phyloP scores from a whole-genome alignment of 225 moss, liverwort and hornwort species.

The Bryum argenteum region DNA sequence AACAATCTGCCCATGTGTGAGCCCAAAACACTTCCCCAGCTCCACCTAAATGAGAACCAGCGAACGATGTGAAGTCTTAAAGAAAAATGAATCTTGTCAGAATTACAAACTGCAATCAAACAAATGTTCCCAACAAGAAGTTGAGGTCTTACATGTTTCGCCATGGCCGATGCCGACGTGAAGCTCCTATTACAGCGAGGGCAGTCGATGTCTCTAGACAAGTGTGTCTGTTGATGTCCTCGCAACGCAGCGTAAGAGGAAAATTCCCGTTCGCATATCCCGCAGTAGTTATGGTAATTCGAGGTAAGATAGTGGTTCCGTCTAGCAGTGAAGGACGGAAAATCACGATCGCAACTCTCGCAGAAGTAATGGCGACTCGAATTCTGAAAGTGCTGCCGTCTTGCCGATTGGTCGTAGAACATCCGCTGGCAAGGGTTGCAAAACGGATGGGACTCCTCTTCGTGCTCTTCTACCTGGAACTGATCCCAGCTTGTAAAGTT shows the following conservation, averaged over 20 bases:
- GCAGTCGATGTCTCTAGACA: constrained; percentile 31
- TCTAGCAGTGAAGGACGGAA: constrained; percentile 6
- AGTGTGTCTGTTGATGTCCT: constrained; percentile 34
- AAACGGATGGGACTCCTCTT: constrained; percentile 29
- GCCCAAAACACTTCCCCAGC: constrained; percentile 33
- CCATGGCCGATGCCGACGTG: constrained; percentile 34
- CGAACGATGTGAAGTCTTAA: background rate
- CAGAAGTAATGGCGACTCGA: constrained; percentile 35
- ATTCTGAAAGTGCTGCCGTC: constrained; percentile 26
- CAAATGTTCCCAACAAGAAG: background rate
- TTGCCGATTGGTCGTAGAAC: background rate
- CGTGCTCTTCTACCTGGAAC: constrained; percentile 3
- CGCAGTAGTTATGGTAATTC: no score
- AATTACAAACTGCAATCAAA: background rate
- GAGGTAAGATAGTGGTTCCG: no score
- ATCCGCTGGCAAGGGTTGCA: constrained; percentile 27
- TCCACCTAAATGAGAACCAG: constrained; percentile 31
- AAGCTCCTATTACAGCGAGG: constrained; percentile 33
- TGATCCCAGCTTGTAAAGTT: background rate
- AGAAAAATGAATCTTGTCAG: background rate
- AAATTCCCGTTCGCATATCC: no score
- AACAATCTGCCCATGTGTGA: constrained; percentile 36
- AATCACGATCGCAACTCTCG: constrained; percentile 37
- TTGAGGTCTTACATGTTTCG: constrained; percentile 38
- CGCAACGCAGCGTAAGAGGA: constrained; percentile 20